A percentile compares a stretch with the other conserved stretches of the same genome.
Evolutionary conservation across 2,329 filamentous ascomycete species (phyloP).

Genomic region (Elsinoe ampelina): DNA sequence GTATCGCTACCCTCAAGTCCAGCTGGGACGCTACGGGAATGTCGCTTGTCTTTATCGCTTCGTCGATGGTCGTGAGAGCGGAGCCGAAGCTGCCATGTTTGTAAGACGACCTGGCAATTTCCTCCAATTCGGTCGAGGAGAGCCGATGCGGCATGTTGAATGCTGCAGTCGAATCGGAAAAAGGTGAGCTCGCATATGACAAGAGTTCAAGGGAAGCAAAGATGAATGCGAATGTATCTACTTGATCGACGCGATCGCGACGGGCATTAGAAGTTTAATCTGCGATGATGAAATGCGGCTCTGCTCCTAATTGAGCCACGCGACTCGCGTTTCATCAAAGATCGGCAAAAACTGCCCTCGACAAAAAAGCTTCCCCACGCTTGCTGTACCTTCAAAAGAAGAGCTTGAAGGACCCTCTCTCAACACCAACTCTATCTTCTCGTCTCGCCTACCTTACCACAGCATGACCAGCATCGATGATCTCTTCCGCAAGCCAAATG

Average conservation of each 20-base stretch:
- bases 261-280: neutral
- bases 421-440: slow-evolving; percentile 20
- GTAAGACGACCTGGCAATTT: slow-evolving; percentile 11
- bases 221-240: no score
- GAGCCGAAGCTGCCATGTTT: slow-evolving; percentile 5
- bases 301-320: neutral
- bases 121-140: slow-evolving; percentile 6
- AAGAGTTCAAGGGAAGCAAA: neutral
- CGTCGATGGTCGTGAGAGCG: slow-evolving; percentile 7
- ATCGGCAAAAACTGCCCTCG: neutral
- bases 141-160: slow-evolving; percentile 8
- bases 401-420: neutral
- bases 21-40: slow-evolving; percentile 32
- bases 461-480: slow-evolving; percentile 51
- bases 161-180: neutral
- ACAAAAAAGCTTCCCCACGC: slow-evolving; percentile 7
- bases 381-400: no score
- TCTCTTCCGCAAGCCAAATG: slow-evolving; percentile 50
- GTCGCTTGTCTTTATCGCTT: slow-evolving; percentile 33
- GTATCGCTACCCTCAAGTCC: slow-evolving; percentile 47
- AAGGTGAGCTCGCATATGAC: neutral
- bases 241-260: slow-evolving; percentile 4
- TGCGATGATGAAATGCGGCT: slow-evolving; percentile 9
- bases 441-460: neutral
- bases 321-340: neutral